Percentiles rank a stretch among this genome's conserved stretches.
Conservation (phyloP, 129 eudicot species). For the Heracleum sosnowskyi region DNA sequence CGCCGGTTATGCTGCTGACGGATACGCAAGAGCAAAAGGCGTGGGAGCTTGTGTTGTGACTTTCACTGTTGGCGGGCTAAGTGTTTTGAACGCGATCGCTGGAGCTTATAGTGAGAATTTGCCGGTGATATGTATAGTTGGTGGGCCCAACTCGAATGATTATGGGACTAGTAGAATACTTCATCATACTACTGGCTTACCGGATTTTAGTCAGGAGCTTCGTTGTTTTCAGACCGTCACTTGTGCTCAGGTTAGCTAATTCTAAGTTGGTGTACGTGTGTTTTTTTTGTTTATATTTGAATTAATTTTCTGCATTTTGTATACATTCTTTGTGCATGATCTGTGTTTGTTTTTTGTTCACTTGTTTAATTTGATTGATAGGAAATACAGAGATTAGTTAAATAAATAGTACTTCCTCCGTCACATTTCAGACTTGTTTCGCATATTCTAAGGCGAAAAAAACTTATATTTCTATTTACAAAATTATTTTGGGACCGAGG, state of each 20-base stretch:
- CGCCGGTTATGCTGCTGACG: constrained; percentile 94
- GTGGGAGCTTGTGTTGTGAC: constrained; percentile 92
- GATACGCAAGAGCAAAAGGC: constrained; percentile 77
- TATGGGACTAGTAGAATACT: constrained; percentile 71
- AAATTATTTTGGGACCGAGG: no score
- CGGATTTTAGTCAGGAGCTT: constrained; percentile 73
- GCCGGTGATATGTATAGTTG: constrained; percentile 85
- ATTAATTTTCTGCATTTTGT: no score
- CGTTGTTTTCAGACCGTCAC: constrained; percentile 69
- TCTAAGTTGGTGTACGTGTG: not conserved
- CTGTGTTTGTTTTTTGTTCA: not conserved
- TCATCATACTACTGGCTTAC: constrained; percentile 78
- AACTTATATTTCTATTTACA: no score
- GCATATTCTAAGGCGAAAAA: no score
- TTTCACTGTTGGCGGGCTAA: constrained; percentile 86
- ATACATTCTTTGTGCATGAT: no score
- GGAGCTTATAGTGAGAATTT: constrained; percentile 87
- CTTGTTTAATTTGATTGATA: not conserved
- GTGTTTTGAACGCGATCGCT: constrained; percentile 81
- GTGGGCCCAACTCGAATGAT: constrained; percentile 87
- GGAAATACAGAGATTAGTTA: not conserved
- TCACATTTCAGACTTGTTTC: no score
- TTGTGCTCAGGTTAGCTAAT: constrained; percentile 53
- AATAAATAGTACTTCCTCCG: no score
- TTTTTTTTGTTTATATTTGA: not conserved